Evolutionary conservation across 495 filamentous ascomycete species (phyloP).

Genomic region (Penicillium cinerascens): DNA sequence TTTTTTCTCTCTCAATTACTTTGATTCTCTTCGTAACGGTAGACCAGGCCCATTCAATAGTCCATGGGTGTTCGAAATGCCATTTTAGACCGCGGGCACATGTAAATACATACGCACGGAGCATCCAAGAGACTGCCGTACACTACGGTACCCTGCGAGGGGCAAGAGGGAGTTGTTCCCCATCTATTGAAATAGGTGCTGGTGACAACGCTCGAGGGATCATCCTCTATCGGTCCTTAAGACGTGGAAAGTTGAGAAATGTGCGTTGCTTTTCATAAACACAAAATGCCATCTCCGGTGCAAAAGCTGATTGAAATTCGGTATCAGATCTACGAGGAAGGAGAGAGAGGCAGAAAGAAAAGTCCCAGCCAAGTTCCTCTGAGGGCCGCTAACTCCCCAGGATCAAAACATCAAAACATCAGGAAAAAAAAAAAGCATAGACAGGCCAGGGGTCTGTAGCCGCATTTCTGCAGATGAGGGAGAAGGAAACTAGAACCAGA

Average conservation of each 20-base stretch:
- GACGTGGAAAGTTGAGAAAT: too few relatives aligned
- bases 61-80: too few relatives aligned
- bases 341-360: conserved; percentile 3
- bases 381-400: conserved; percentile 23
- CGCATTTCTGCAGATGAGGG: neutral
- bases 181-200: too few relatives aligned
- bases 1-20: neutral
- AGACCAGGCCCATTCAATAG: too few relatives aligned
- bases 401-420: conserved; percentile 8
- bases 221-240: too few relatives aligned
- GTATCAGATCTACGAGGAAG: conserved; percentile 6
- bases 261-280: neutral
- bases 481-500: neutral
- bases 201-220: too few relatives aligned
- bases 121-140: too few relatives aligned
- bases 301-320: neutral
- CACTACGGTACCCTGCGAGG: too few relatives aligned
- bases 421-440: conserved; percentile 6
- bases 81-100: too few relatives aligned
- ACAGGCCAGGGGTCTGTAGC: neutral
- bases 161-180: too few relatives aligned
- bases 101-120: too few relatives aligned
- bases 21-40: neutral
- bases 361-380: conserved; percentile 15
- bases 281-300: neutral